A percentile compares a stretch with the other conserved stretches of the same genome.
Evolutionary conservation across 2,329 filamentous ascomycete species (phyloP).

Genomic region (Phyllosticta paracitricarpa): DNA sequence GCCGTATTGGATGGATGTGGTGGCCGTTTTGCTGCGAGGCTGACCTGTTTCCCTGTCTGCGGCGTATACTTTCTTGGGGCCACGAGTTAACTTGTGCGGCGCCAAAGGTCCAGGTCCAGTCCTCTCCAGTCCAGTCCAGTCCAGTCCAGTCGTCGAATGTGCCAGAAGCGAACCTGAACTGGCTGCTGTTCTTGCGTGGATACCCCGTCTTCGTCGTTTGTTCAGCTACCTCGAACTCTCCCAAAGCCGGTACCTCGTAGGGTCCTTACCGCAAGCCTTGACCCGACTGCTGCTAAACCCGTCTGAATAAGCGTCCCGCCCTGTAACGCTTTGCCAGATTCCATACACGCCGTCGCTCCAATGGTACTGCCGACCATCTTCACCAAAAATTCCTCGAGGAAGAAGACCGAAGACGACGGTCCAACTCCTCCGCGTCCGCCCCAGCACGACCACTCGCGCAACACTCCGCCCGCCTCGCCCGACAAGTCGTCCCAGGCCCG

Average conservation of each 20-base stretch:
- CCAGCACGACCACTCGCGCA: constrained; percentile 11
- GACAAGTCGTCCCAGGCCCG: constrained; percentile 21
- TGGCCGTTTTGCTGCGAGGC: neutral
- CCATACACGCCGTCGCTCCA: constrained; percentile 4
- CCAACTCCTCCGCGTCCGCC: constrained; percentile 6
- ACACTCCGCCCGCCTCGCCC: constrained; percentile 26
- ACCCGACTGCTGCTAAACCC: neutral
- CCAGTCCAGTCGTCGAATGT: neutral
- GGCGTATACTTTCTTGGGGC: neutral
- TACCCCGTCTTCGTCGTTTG: constrained; percentile 2
- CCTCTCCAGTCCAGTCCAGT: neutral
- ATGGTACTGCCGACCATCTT: constrained; percentile 13
- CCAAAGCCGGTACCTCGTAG: neutral
- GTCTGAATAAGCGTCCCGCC: constrained; percentile 10
- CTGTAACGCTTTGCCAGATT: constrained; percentile 2
- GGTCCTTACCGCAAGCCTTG: neutral
- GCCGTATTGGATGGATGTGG: neutral
- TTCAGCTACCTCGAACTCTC: neutral
- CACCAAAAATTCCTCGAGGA: constrained; percentile 28
- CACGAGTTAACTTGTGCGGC: no score
- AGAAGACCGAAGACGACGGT: constrained; percentile 17
- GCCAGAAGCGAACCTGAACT: neutral
- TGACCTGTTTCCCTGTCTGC: neutral
- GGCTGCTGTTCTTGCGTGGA: neutral
- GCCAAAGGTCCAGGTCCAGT: neutral